Evolutionary conservation across 164 flowering plant genomes (phyloP), one percentile per base, ranked within the genome.

Genomic region (Chloranthus sessilifolius): DNA sequence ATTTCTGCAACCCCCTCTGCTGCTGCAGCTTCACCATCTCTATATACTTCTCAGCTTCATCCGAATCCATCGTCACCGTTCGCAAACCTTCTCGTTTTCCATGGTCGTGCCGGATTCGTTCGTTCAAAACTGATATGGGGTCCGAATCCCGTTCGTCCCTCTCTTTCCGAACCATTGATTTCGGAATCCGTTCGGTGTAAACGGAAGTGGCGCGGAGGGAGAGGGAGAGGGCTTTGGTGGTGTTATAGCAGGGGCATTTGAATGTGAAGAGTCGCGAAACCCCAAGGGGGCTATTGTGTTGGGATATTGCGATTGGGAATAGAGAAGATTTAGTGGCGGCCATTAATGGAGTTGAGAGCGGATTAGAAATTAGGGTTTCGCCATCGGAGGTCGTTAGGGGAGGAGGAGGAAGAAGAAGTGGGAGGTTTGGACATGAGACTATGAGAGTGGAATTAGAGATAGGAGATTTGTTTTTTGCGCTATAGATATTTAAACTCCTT

Each of bases 41-140:
- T 10, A 91, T 91, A 60, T 88, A 91, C 72, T 63, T 76, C 47
- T 88, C 94, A 0, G 96, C 90, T 63, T 91, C 98, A 48, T 73
- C 66, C 1, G 83, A 62, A 17, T 71, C 82, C 80, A 84, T 72
- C 4, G 66, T 56, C 9, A 65, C 62, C 14, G 30, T 4, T 15
- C 12, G 20, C 1, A 77, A 25, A 4, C 58, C 53, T 7, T 78
- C 84, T 44, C 94, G 53, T 55, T 70, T 76, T 9, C 72, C 47
- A 3, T 64, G 67, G 10, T 84, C 83, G 0, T 83, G 75, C 7
- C 85, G 83, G 42, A 90, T 76, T 46, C 91, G 60, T 50, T 81
- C 85, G 48, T 90, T 76, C 45, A 90, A 68, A 1, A 59, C 0
- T 0, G 94, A 59, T 11, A 90, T 82, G 10, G 72, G 48, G 57